A percentile compares a stretch with the other conserved stretches of the same genome.
Conservation (phyloP, 208 protist genomes). For the Acanthamoeba castellanii region DNA sequence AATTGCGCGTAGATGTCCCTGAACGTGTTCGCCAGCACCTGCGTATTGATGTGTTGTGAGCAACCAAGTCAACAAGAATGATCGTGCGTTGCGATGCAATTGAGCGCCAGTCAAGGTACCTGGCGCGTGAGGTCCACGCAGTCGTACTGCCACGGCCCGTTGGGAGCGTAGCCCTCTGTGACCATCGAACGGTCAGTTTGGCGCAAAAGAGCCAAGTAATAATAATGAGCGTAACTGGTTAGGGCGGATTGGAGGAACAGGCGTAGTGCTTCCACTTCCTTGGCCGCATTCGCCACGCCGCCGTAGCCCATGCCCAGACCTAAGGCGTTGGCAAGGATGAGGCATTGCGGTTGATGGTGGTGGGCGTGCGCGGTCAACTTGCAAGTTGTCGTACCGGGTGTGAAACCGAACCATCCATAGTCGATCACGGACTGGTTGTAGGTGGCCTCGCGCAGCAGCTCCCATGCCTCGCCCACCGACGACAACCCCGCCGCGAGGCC, state of each 20-base stretch:
- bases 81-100: no score
- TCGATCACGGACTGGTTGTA: slow-evolving; percentile 18
- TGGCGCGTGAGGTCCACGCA: slow-evolving; percentile 84
- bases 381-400: not conserved
- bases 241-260: not conserved
- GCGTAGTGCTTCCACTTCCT: not conserved
- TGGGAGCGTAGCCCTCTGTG: not conserved
- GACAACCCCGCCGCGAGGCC: not conserved
- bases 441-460: slow-evolving; percentile 29
- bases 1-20: slow-evolving; percentile 6
- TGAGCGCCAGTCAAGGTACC: no score
- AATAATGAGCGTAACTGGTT: not conserved
- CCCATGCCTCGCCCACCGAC: not conserved
- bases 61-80: no score
- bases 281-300: not conserved
- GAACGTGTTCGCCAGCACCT: slow-evolving; percentile 71
- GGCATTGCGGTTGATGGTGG: not conserved
- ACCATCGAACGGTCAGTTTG: not conserved
- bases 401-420: not conserved
- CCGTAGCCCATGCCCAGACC: slow-evolving; percentile 8
- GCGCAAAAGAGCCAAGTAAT: not conserved
- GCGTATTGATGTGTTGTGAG: no score
- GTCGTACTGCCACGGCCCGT: slow-evolving; percentile 81
- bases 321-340: no score
- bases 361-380: no score